Conservation (phyloP, 306 rosid species). For the Cucurbita ficifolia region DNA sequence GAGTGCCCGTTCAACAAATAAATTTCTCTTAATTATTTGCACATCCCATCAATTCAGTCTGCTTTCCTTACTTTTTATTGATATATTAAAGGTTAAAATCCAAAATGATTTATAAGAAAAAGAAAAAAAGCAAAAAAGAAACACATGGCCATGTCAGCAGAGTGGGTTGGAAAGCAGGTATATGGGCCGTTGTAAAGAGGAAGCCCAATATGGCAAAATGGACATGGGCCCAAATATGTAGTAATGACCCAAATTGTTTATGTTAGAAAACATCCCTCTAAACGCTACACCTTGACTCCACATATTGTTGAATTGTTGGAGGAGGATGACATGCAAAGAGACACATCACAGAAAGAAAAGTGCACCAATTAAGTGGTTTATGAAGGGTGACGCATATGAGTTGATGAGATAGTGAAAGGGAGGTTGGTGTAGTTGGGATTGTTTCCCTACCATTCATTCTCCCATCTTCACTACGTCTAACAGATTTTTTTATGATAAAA, state of each 20-base stretch:
- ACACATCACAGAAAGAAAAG: too few relatives aligned
- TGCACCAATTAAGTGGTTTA: too few relatives aligned
- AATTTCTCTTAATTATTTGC: background rate
- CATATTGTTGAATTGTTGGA: too few relatives aligned
- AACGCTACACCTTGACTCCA: too few relatives aligned
- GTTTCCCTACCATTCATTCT: background rate
- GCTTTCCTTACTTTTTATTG: too few relatives aligned
- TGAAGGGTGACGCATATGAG: too few relatives aligned
- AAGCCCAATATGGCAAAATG: background rate
- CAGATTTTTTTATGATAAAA: background rate
- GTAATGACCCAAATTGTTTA: too few relatives aligned
- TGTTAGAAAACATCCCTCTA: too few relatives aligned
- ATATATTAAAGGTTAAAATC: too few relatives aligned
- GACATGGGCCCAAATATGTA: background rate
- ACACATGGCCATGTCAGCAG: background rate
- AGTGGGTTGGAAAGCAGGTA: background rate
- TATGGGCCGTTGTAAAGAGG: background rate
- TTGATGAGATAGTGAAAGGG: background rate
- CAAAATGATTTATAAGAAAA: too few relatives aligned
- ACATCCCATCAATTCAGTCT: background rate
- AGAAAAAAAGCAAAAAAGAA: background rate
- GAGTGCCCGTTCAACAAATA: background rate
- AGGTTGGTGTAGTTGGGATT: background rate
- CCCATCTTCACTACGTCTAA: too few relatives aligned
- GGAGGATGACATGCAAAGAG: too few relatives aligned